Evolutionary conservation across 495 filamentous ascomycete species (phyloP).

Genomic region (Amniculicola lignicola): DNA sequence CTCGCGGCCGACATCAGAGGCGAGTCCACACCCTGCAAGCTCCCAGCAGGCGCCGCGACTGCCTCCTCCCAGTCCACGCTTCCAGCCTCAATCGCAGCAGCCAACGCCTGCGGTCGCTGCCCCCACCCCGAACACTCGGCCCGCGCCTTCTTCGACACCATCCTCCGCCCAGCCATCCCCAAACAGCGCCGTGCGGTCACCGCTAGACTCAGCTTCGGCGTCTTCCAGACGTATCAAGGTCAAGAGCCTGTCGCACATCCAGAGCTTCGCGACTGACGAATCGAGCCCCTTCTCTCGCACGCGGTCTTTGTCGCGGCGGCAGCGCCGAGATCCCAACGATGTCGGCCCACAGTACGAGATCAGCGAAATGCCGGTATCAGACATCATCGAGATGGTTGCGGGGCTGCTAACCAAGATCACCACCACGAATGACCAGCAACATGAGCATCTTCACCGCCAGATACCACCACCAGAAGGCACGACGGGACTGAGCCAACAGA

Average conservation of each 20-base stretch:
- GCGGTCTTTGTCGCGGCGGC: constrained; percentile 37
- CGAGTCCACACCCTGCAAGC: neutral
- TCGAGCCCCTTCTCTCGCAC: constrained; percentile 45
- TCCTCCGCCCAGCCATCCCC: constrained; percentile 57
- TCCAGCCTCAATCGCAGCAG: constrained; percentile 26
- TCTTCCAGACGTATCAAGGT: constrained; percentile 78
- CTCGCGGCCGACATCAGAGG: neutral
- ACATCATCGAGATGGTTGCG: constrained; percentile 99
- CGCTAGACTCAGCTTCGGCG: constrained; percentile 51
- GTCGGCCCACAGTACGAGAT: constrained; percentile 78
- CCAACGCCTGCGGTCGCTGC: constrained; percentile 19
- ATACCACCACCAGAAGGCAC: constrained; percentile 65
- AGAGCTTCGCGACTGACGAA: constrained; percentile 78
- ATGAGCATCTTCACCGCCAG: constrained; percentile 73
- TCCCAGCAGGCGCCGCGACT: constrained; percentile 2
- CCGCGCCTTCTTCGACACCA: constrained; percentile 49
- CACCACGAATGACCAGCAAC: constrained; percentile 90
- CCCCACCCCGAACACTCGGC: constrained; percentile 34
- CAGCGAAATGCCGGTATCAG: constrained; percentile 92
- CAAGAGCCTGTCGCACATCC: constrained; percentile 81
- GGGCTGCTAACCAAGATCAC: constrained; percentile 98
- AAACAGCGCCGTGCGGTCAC: constrained; percentile 45
- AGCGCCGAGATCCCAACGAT: constrained; percentile 46
- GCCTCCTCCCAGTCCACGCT: constrained; percentile 24
- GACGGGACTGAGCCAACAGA: constrained; percentile 67